Conservation (phyloP, 805 yeast species). For the Middelhovenomyces tepae region DNA sequence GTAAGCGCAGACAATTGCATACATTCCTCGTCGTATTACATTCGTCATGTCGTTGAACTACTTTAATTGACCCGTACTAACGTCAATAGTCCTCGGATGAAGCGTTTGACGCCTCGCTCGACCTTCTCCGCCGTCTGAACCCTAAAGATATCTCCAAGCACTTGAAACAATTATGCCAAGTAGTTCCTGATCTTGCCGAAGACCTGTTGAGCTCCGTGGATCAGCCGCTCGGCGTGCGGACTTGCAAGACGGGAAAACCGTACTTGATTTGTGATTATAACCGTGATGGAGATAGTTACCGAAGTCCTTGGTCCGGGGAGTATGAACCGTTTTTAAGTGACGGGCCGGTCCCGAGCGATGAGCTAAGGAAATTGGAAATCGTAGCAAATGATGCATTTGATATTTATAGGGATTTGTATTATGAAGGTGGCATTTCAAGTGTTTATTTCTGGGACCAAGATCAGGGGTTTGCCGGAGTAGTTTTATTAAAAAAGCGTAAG, state of each 20-base stretch:
- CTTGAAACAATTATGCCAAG: slow-evolving; percentile 38
- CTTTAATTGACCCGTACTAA: too few species aligned
- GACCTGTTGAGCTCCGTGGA: slow-evolving; percentile 83
- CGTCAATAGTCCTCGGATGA: too few species aligned
- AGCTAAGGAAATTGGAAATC: slow-evolving; percentile 64
- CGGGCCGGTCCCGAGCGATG: slow-evolving; percentile 63
- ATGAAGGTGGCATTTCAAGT: slow-evolving; percentile 87
- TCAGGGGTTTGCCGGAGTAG: slow-evolving; percentile 87
- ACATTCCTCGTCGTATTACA: too few species aligned
- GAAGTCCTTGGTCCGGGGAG: slow-evolving; percentile 85
- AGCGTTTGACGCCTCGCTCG: slow-evolving; percentile 68
- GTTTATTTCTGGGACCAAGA: slow-evolving; percentile 88
- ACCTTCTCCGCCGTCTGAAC: slow-evolving; percentile 64
- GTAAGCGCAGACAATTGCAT: too few species aligned
- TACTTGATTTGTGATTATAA: slow-evolving; percentile 88
- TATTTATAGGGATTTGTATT: slow-evolving; percentile 84
- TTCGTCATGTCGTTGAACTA: too few species aligned
- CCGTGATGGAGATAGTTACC: slow-evolving; percentile 84
- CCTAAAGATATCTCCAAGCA: slow-evolving; percentile 50
- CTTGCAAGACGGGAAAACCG: slow-evolving; percentile 52
- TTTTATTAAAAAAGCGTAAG: slow-evolving; percentile 59
- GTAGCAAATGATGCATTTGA: slow-evolving; percentile 87
- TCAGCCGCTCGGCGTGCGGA: slow-evolving; percentile 55
- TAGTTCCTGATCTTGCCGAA: slow-evolving; percentile 67
- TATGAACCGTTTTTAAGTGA: slow-evolving; percentile 51